phyloP scores from a whole-genome alignment of 2,329 filamentous ascomycete species.

The Arthroderma sp. region DNA sequence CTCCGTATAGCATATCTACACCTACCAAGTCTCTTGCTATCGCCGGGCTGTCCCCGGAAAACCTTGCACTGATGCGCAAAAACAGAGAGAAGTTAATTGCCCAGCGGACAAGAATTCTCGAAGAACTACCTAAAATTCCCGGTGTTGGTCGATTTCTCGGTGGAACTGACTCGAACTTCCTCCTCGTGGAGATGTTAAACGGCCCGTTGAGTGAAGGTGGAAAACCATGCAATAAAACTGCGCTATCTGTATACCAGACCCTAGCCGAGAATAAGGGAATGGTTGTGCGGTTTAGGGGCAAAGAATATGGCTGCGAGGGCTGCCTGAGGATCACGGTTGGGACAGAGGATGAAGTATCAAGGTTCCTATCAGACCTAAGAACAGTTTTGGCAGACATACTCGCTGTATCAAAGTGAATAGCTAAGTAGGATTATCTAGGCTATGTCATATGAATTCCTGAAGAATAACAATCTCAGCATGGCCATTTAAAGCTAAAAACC shows the following conservation, averaged over 20 bases:
- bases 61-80: slow-evolving; percentile 58
- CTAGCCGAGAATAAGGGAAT: slow-evolving; percentile 80
- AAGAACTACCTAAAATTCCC: slow-evolving; percentile 58
- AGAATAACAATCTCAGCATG: background rate
- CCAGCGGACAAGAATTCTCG: slow-evolving; percentile 66
- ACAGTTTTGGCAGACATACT: slow-evolving; percentile 40
- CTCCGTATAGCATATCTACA: slow-evolving; percentile 88
- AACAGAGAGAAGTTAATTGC: slow-evolving; percentile 58
- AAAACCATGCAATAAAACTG: slow-evolving; percentile 64
- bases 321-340: slow-evolving; percentile 88
- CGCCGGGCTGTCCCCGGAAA: slow-evolving; percentile 55
- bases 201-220: slow-evolving; percentile 43
- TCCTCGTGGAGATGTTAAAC: slow-evolving; percentile 80
- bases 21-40: slow-evolving; percentile 72
- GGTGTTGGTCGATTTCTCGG: slow-evolving; percentile 74
- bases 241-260: slow-evolving; percentile 67
- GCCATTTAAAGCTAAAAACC: background rate
- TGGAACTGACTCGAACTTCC: slow-evolving; percentile 72
- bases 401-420: slow-evolving; percentile 3
- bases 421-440: background rate
- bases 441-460: background rate
- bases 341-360: slow-evolving; percentile 71
- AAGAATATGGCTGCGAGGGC: slow-evolving; percentile 78
- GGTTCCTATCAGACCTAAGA: slow-evolving; percentile 59
- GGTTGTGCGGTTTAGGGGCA: slow-evolving; percentile 85